Conservation (phyloP, 2,329 filamentous ascomycete genomes). For the Hymenoscyphus occultus region DNA sequence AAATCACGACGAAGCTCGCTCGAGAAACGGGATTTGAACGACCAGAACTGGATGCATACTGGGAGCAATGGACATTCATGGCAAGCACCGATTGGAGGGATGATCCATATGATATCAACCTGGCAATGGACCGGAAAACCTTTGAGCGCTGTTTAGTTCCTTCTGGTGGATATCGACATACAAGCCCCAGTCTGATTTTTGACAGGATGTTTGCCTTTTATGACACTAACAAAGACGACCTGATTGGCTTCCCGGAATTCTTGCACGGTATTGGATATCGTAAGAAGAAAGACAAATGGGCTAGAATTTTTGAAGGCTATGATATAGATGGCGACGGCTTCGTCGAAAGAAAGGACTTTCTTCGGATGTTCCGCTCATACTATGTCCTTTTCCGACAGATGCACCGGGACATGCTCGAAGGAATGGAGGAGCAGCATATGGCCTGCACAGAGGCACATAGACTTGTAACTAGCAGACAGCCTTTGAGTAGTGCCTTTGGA, state of each 20-base stretch:
- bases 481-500: slow-evolving; percentile 71
- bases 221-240: slow-evolving; percentile 81
- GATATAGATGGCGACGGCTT: slow-evolving; percentile 87
- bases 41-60: slow-evolving; percentile 86
- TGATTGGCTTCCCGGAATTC: slow-evolving; percentile 93
- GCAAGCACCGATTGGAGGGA: slow-evolving; percentile 80
- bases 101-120: slow-evolving; percentile 72
- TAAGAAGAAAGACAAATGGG: slow-evolving; percentile 65
- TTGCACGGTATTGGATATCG: slow-evolving; percentile 74
- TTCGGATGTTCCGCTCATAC: slow-evolving; percentile 89
- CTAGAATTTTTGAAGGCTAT: slow-evolving; percentile 80
- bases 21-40: slow-evolving; percentile 76
- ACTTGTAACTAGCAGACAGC: slow-evolving; percentile 70
- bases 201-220: slow-evolving; percentile 98
- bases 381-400: slow-evolving; percentile 89
- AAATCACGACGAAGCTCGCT: slow-evolving; percentile 65
- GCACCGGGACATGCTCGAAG: slow-evolving; percentile 77
- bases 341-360: slow-evolving; percentile 80
- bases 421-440: slow-evolving; percentile 73
- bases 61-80: slow-evolving; percentile 95
- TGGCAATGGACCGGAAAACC: slow-evolving; percentile 87
- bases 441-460: slow-evolving; percentile 74
- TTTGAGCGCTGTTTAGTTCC: slow-evolving; percentile 90
- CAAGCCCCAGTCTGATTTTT: slow-evolving; percentile 84
- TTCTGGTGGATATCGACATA: slow-evolving; percentile 73